Conservation (phyloP, 371 early-diverging fungal species). For the Circinella minor region DNA sequence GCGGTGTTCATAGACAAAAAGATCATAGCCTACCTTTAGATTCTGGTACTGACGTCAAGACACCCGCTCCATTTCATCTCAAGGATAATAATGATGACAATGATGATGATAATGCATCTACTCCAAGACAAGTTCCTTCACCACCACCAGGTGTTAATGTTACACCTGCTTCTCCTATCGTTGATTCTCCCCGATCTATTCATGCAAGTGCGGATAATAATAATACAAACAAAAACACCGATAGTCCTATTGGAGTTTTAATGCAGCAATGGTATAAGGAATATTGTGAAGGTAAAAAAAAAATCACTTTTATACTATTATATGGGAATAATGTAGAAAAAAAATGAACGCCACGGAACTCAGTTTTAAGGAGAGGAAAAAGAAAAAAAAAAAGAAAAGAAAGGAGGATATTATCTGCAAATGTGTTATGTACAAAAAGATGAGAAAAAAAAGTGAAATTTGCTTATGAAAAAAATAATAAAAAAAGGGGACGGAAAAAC, state of each 20-base stretch:
- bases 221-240: neutral
- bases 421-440: too few species aligned
- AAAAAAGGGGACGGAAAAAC: too few species aligned
- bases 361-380: neutral
- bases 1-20: neutral
- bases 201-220: neutral
- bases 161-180: neutral
- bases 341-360: neutral
- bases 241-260: neutral
- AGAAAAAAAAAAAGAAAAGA: too few species aligned
- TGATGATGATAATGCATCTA: slow-evolving; percentile 1
- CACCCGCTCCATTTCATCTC: slow-evolving; percentile 11
- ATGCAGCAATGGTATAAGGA: neutral
- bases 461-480: too few species aligned
- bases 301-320: neutral
- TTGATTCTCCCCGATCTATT: neutral
- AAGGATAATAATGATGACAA: neutral
- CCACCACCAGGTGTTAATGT: neutral
- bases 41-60: slow-evolving; percentile 20
- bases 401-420: too few species aligned
- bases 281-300: neutral
- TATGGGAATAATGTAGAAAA: neutral
- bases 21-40: neutral
- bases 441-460: too few species aligned
- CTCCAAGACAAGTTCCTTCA: slow-evolving; percentile 1